Percentiles rank a stretch among this genome's conserved stretches.
phyloP scores from a whole-genome alignment of 2,329 filamentous ascomycete species.

The Ophiostoma perfectum region DNA sequence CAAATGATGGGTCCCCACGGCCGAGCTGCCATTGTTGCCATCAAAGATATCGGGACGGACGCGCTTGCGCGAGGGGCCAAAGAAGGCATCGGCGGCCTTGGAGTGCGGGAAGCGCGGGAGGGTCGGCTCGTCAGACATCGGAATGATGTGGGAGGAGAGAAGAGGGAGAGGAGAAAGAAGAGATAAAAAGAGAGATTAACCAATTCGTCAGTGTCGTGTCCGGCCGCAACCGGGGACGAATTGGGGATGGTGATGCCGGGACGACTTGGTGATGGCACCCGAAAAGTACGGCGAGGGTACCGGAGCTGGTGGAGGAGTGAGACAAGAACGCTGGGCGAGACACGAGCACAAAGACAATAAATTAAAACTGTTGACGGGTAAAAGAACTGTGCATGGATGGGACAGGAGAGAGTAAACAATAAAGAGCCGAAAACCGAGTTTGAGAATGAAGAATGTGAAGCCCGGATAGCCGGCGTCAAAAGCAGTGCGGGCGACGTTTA shows the following conservation, averaged over 20 bases:
- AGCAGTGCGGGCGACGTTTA: not conserved
- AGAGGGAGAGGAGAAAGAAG: not conserved
- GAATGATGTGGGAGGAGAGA: not conserved
- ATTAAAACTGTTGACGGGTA: not conserved
- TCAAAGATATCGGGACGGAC: conserved; percentile 21
- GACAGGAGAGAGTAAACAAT: not conserved
- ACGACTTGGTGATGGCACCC: not conserved
- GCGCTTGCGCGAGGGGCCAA: conserved; percentile 24
- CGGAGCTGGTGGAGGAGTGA: not conserved
- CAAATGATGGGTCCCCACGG: conserved; percentile 7
- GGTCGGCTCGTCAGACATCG: conserved; percentile 26
- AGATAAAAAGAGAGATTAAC: not conserved
- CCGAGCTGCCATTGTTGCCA: conserved; percentile 13
- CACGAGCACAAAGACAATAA: not conserved
- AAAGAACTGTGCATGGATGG: not conserved
- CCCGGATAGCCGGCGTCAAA: not conserved
- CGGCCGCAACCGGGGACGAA: conserved; percentile 18
- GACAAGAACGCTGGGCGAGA: not conserved
- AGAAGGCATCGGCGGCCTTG: conserved; percentile 23
- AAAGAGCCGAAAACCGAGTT: not conserved
- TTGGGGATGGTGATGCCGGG: not conserved
- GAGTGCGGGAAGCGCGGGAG: conserved; percentile 25
- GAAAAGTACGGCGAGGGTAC: not conserved
- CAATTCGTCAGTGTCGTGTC: conserved; percentile 22
- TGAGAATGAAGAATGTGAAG: not conserved